These are phyloP conservation scores for Clohesyomyces aquaticus DNA, from an alignment of 495 filamentous ascomycete genomes.

Conservation along the genomic window DNA sequence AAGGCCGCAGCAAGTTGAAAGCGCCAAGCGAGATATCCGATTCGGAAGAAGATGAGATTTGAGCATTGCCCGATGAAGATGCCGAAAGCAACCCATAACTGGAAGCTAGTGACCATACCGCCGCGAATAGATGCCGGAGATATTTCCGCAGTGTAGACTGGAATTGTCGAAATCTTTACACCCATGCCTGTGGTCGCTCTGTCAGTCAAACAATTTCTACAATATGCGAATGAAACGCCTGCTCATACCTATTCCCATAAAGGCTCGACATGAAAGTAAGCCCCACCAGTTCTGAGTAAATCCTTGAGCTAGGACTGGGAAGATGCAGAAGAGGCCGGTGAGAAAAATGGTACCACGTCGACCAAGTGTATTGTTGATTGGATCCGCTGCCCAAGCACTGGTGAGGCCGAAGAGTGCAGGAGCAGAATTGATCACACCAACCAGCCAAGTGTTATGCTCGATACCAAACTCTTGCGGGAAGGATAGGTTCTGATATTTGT, in stretches of 20 bases:
- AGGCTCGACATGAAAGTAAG: constrained; percentile 14
- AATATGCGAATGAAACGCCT: neutral
- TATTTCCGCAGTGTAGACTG: constrained; percentile 19
- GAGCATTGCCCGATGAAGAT: constrained; percentile 28
- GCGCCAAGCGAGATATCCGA: constrained; percentile 18
- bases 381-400: constrained; percentile 20
- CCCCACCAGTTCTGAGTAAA: constrained; percentile 28
- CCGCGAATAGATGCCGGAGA: constrained; percentile 22
- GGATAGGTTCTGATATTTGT: constrained; percentile 8
- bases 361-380: constrained; percentile 27
- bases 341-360: constrained; percentile 27
- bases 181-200: no score
- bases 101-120: constrained; percentile 23
- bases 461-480: constrained; percentile 28
- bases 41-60: constrained; percentile 23
- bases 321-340: constrained; percentile 21
- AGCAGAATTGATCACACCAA: constrained; percentile 18
- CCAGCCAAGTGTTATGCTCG: constrained; percentile 18
- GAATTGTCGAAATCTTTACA: constrained; percentile 23
- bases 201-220: no score
- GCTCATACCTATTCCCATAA: constrained; percentile 22
- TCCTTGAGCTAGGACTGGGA: constrained; percentile 10
- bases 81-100: constrained; percentile 28
- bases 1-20: constrained; percentile 27
- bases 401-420: constrained; percentile 13